phyloP scores from a whole-genome alignment of 164 flowering plant genomes.

The Berberis vulgaris region DNA sequence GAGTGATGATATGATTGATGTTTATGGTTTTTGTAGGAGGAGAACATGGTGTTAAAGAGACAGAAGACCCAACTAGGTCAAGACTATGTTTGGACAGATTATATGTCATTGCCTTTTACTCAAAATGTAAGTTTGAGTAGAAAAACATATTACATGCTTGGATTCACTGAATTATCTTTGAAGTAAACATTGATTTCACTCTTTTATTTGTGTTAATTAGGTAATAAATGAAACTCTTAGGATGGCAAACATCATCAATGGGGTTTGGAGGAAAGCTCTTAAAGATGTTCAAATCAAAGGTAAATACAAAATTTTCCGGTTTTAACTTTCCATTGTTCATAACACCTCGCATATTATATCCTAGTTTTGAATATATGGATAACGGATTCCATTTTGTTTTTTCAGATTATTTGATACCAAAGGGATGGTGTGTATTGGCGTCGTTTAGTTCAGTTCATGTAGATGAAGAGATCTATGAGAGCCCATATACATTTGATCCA shows the following conservation, averaged over 20 bases:
- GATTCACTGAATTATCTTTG: no score
- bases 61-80: constrained; percentile 30
- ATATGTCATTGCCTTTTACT: constrained; percentile 77
- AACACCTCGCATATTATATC: background rate
- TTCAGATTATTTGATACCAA: constrained; percentile 74
- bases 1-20: background rate
- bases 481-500: constrained; percentile 80
- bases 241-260: constrained; percentile 81
- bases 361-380: background rate
- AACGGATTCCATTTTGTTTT: background rate
- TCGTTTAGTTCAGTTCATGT: constrained; percentile 80
- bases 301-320: constrained; percentile 2
- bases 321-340: background rate
- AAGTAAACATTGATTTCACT: no score
- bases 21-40: constrained; percentile 43
- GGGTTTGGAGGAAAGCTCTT: constrained; percentile 79
- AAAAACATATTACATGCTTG: no score
- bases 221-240: constrained; percentile 90
- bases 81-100: constrained; percentile 70
- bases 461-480: constrained; percentile 65
- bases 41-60: constrained; percentile 74
- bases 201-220: constrained; percentile 19
- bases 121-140: constrained; percentile 58
- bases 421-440: constrained; percentile 85
- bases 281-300: constrained; percentile 88